A percentile compares a stretch with the other conserved stretches of the same genome.
Conservation (phyloP, 2,329 filamentous ascomycete species). For the Pseudocercospora musae region DNA sequence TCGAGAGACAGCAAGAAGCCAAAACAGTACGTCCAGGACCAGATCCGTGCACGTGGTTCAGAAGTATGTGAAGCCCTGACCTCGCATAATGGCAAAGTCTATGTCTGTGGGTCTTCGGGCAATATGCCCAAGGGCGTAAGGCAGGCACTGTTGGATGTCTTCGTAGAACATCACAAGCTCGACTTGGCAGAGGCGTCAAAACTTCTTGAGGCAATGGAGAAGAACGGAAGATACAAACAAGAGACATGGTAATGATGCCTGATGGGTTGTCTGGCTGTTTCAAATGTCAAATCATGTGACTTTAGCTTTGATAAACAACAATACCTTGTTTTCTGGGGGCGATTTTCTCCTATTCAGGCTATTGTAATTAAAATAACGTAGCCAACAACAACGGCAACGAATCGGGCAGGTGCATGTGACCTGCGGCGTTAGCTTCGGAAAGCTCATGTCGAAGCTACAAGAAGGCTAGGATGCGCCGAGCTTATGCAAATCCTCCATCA, state of each 20-base stretch:
- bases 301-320: no score
- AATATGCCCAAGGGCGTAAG: slow-evolving; percentile 69
- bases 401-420: background rate
- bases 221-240: slow-evolving; percentile 61
- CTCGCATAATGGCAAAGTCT: slow-evolving; percentile 52
- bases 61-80: slow-evolving; percentile 53
- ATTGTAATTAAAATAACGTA: no score
- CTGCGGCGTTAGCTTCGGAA: background rate
- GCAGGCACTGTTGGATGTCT: slow-evolving; percentile 62
- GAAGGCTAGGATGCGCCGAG: background rate
- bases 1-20: slow-evolving; percentile 63
- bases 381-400: background rate
- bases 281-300: no score
- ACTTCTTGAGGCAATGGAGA: slow-evolving; percentile 55
- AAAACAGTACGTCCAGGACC: slow-evolving; percentile 67
- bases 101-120: slow-evolving; percentile 61
- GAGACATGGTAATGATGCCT: slow-evolving; percentile 59
- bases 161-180: slow-evolving; percentile 43
- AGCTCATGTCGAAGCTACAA: background rate
- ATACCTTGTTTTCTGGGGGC: no score
- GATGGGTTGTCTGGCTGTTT: background rate
- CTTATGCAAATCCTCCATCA: background rate
- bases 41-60: slow-evolving; percentile 51
- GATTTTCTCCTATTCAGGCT: no score
- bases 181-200: slow-evolving; percentile 57